phyloP scores from a whole-genome alignment of 345 rosid species.

The Draba incana region DNA sequence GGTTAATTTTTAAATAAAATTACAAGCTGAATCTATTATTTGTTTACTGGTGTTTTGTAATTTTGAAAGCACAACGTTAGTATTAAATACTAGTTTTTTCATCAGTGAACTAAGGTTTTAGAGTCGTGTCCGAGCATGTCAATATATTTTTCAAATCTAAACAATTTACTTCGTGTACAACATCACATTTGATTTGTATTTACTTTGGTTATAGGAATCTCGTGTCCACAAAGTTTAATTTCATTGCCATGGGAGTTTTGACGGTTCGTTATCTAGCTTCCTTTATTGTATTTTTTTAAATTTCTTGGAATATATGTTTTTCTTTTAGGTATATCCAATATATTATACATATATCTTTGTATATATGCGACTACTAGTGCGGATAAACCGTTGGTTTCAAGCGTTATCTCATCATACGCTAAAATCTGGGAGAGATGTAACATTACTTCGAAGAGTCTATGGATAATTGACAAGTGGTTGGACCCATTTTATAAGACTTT shows the following conservation, averaged over 20 bases:
- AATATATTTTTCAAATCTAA: too few relatives aligned
- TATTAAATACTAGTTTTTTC: neutral
- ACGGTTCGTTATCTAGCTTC: conserved; percentile 22
- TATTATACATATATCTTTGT: neutral
- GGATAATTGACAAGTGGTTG: conserved; percentile 36
- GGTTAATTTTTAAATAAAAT: too few relatives aligned
- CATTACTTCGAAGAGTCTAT: conserved; percentile 18
- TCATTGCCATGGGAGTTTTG: conserved; percentile 26
- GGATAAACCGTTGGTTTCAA: conserved; percentile 30
- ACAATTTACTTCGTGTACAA: too few relatives aligned
- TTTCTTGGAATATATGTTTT: conserved; percentile 3
- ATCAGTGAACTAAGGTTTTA: neutral
- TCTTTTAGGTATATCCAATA: conserved; percentile 27
- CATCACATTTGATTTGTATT: neutral
- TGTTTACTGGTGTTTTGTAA: neutral
- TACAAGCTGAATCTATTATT: neutral
- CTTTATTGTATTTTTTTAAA: neutral
- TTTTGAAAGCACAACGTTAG: neutral
- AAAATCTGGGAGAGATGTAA: conserved; percentile 31
- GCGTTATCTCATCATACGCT: conserved; percentile 24
- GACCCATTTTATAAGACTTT: conserved; percentile 14
- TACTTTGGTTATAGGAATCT: conserved; percentile 20
- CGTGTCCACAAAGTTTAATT: conserved; percentile 27
- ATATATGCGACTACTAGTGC: conserved; percentile 23
- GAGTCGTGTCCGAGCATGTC: conserved; percentile 5